Conservation (phyloP, 2,329 filamentous ascomycete genomes). For the Xylariales sp. region DNA sequence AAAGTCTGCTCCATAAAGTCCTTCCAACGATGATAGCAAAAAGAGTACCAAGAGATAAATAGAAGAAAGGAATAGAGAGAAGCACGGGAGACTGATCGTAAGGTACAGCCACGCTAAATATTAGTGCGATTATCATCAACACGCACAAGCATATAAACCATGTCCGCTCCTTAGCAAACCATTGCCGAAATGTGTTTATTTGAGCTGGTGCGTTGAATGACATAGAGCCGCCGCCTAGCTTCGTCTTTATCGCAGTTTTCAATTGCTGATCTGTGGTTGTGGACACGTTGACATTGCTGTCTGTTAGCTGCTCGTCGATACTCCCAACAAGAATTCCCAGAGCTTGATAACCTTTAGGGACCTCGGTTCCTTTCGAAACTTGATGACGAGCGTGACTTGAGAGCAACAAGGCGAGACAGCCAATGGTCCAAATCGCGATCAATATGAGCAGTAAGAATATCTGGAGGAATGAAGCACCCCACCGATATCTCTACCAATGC, state of each 20-base stretch:
- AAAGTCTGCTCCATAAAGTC: constrained; percentile 10
- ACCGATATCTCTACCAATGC: constrained; percentile 15
- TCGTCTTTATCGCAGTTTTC: neutral
- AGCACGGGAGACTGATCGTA: neutral
- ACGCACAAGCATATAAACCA: constrained; percentile 14
- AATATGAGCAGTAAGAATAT: neutral
- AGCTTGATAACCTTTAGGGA: constrained; percentile 16
- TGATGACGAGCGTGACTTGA: neutral
- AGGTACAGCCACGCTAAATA: neutral
- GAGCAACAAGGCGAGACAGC: neutral
- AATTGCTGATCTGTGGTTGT: constrained; percentile 1
- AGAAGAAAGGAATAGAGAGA: neutral
- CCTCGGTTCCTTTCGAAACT: neutral
- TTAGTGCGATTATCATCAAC: neutral
- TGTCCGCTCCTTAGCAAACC: constrained; percentile 10
- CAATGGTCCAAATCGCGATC: constrained; percentile 2
- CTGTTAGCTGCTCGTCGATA: constrained; percentile 7
- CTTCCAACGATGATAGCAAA: constrained; percentile 17
- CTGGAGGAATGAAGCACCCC: constrained; percentile 22
- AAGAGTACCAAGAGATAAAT: constrained; percentile 5
- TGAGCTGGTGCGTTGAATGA: neutral
- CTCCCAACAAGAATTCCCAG: constrained; percentile 11
- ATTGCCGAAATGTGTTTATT: constrained; percentile 9
- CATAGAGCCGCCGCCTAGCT: constrained; percentile 9
- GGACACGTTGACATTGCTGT: constrained; percentile 2